Base-by-base conservation (phyloP, 176 grass and related monocot species). In the Raddia distichophylla region DNA sequence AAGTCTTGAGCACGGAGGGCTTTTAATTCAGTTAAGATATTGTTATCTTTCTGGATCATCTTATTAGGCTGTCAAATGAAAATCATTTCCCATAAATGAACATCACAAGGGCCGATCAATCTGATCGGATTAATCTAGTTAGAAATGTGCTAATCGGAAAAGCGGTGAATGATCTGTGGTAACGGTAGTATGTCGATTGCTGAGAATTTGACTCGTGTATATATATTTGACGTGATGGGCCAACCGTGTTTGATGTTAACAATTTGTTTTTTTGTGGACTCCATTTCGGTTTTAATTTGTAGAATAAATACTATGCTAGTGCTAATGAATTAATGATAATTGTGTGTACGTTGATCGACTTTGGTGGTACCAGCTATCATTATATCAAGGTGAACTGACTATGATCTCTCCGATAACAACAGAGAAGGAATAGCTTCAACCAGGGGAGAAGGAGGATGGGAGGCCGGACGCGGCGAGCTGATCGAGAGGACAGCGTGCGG, bases 401-500 rank as follows among this genome's bases (percentile, higher is more conserved):
- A 7, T 85, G 55, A 17, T 73, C 37, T 84, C 10, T 40, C 0
- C 78, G n/a, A 64, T 56, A 74, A 48, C 53, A 74, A 43, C 66
- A 97, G 95, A 89, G 88, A 82, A 86, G 90, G 80, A 93, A 81
- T 80, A 83, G 83, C 50, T 91, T 86, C 77, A 83, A 74, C 86
- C 91, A 88, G 46, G 91, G 85, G 10, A 82, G 87, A 60, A 74
- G 77, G 22, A 87, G 84, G 77, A 34, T 81, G 46, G 87, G 81
- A 20, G 87, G 78, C 68, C 77, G 87, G 53, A 77, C 84, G 7
- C 67, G 84, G 46, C 90, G 84, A 46, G 67, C 71, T 81, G 86
- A 91, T 55, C 80, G 87, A 45, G 94, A 97, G 78, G 91, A 93
- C 76, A 91, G 94, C 78, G 85, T 97, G 75, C 87, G 89, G 45